Conservation (phyloP, 257 asterid species). For the Jasminum sambac region DNA sequence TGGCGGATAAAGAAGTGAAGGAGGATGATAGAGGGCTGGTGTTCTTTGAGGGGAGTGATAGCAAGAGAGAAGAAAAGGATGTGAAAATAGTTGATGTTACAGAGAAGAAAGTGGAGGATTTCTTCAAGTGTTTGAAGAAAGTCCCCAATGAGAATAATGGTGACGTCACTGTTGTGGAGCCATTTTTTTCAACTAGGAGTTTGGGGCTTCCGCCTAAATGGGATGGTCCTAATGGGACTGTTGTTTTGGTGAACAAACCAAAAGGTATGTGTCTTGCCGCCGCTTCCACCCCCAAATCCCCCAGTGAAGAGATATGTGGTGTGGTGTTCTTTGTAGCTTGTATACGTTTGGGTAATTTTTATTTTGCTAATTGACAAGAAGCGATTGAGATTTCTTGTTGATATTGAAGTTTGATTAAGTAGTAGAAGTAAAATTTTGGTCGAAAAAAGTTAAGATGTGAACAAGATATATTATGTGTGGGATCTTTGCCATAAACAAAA, state of each 20-base stretch:
- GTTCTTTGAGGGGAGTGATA: slow-evolving; percentile 60
- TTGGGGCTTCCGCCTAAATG: slow-evolving; percentile 89
- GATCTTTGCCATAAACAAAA: neutral
- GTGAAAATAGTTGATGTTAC: slow-evolving; percentile 52
- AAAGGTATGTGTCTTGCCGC: slow-evolving; percentile 68
- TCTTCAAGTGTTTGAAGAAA: slow-evolving; percentile 95
- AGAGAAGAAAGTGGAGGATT: slow-evolving; percentile 92
- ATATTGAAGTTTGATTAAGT: too few species aligned
- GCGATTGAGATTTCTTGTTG: too few species aligned
- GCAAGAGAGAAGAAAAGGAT: slow-evolving; percentile 31
- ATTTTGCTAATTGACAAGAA: too few species aligned
- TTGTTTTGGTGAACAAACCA: slow-evolving; percentile 86
- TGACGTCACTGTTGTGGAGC: slow-evolving; percentile 39
- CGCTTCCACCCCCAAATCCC: too few species aligned
- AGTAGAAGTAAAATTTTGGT: too few species aligned
- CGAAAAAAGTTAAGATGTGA: too few species aligned
- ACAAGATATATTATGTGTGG: slow-evolving; percentile 3
- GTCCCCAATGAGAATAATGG: slow-evolving; percentile 53
- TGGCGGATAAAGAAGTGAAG: slow-evolving; percentile 20
- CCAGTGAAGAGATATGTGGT: slow-evolving; percentile 10
- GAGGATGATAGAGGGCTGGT: slow-evolving; percentile 50
- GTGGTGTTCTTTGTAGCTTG: neutral
- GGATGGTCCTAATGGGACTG: slow-evolving; percentile 89
- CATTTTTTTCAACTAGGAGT: slow-evolving; percentile 75
- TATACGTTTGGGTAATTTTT: neutral